These are phyloP conservation scores for Wallemia hederae DNA, from an alignment of 1,284 basidiomycete genomes.

Conservation along the genomic window DNA sequence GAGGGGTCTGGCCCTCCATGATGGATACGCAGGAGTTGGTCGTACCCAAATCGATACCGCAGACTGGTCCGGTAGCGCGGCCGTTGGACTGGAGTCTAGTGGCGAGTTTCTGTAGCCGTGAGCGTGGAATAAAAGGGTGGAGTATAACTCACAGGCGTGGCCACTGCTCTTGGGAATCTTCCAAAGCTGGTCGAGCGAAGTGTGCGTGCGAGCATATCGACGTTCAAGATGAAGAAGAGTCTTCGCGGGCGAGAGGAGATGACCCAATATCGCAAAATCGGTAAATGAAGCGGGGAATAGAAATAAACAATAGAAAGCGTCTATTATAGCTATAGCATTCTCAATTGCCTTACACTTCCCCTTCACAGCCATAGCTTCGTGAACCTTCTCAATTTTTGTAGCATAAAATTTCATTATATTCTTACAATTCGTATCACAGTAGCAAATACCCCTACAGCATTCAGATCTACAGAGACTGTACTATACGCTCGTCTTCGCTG, in stretches of 20 bases:
- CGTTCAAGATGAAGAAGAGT: neutral
- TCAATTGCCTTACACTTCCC: no score
- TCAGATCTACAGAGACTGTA: neutral
- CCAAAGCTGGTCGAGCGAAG: neutral
- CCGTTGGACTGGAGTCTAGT: neutral
- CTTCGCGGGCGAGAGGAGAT: no score
- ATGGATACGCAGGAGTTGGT: conserved; percentile 60
- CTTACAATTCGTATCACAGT: neutral
- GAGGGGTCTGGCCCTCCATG: conserved; percentile 81
- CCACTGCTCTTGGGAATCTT: neutral
- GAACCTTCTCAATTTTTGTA: no score
- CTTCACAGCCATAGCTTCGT: no score
- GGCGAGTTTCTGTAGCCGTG: conserved; percentile 1
- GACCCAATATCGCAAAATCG: no score
- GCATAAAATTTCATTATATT: no score
- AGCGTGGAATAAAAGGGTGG: neutral
- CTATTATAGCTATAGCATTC: no score
- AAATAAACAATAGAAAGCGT: no score
- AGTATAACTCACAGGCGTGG: neutral
- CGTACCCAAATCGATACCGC: neutral
- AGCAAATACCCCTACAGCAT: neutral
- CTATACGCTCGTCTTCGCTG: neutral
- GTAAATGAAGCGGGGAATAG: no score
- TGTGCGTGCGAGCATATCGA: neutral
- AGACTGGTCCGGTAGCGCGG: neutral